Evolutionary conservation across 2,329 filamentous ascomycete species (phyloP).

Genomic region (Phaeosphaeriaceae sp.): DNA sequence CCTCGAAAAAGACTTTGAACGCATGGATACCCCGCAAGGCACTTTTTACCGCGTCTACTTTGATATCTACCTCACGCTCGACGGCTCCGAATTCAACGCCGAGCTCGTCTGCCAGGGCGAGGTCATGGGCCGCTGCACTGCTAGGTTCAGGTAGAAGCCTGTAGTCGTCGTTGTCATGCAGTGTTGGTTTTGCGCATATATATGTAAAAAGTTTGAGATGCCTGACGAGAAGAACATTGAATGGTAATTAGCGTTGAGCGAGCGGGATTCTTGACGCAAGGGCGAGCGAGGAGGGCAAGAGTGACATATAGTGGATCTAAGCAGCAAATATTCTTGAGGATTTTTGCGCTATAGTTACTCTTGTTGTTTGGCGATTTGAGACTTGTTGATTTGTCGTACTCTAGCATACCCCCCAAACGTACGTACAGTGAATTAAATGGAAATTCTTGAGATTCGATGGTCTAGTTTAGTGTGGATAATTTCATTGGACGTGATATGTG

Average conservation of each 20-base stretch:
- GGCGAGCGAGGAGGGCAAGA: background rate
- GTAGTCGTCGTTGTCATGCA: background rate
- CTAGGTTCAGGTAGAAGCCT: conserved; percentile 72
- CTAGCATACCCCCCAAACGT: conserved; percentile 12
- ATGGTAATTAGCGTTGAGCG: background rate
- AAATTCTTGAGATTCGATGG: background rate
- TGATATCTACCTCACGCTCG: conserved; percentile 84
- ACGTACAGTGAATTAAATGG: conserved; percentile 3
- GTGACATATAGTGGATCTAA: conserved; percentile 1
- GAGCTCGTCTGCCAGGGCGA: conserved; percentile 99
- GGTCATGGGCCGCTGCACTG: conserved; percentile 96
- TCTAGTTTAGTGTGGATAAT: background rate
- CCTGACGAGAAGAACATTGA: background rate
- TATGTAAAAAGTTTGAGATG: conserved; percentile 6
- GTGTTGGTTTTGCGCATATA: background rate
- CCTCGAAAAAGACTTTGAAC: conserved; percentile 97
- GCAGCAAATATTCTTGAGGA: background rate
- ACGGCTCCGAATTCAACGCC: conserved; percentile 97
- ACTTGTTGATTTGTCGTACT: conserved; percentile 4
- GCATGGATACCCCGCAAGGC: conserved; percentile 98
- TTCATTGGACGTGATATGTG: background rate
- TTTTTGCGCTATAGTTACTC: background rate
- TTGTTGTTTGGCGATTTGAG: background rate
- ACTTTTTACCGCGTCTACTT: conserved; percentile 69
- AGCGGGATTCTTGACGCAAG: background rate